Evolutionary conservation across 2,329 filamentous ascomycete genomes (phyloP).

Genomic region (Pseudonectria foliicola): DNA sequence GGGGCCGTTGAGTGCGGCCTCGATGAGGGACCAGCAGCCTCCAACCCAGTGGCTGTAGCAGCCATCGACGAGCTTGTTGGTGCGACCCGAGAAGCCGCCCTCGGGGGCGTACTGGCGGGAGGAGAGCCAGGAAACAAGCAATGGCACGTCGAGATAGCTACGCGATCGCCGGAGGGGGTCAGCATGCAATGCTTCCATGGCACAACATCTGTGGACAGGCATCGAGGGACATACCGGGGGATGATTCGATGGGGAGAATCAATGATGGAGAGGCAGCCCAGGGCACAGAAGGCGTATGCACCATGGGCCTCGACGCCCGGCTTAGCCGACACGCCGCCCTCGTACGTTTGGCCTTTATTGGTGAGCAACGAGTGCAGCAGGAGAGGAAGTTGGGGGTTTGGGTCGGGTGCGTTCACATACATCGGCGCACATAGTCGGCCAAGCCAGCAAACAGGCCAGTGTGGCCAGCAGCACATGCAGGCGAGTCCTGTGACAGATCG

Average conservation of each 20-base stretch:
- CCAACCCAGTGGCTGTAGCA: slow-evolving; percentile 99
- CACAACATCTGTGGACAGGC: slow-evolving; percentile 26
- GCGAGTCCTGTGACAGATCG: slow-evolving; percentile 65
- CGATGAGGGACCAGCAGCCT: slow-evolving; percentile 85
- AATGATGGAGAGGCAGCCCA: slow-evolving; percentile 82
- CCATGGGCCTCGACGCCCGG: slow-evolving; percentile 90
- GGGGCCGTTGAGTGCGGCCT: slow-evolving; percentile 63
- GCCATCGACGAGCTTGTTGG: slow-evolving; percentile 95
- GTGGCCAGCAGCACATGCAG: slow-evolving; percentile 55
- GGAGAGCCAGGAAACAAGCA: slow-evolving; percentile 80
- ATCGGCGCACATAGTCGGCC: slow-evolving; percentile 71
- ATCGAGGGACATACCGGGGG: slow-evolving; percentile 48
- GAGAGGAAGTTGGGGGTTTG: slow-evolving; percentile 5
- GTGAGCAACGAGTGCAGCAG: slow-evolving; percentile 12
- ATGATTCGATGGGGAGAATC: slow-evolving; percentile 71
- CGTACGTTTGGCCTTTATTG: slow-evolving; percentile 73
- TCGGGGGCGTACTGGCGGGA: slow-evolving; percentile 85
- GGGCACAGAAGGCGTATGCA: slow-evolving; percentile 89
- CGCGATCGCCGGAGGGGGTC: slow-evolving; percentile 21
- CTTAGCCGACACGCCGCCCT: slow-evolving; percentile 83
- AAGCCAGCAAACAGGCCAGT: slow-evolving; percentile 63
- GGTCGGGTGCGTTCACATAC: slow-evolving; percentile 43
- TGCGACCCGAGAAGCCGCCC: slow-evolving; percentile 86
- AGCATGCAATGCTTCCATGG: slow-evolving; percentile 27
- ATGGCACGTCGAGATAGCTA: slow-evolving; percentile 69